These are phyloP conservation scores for Hypericum perforatum DNA, from an alignment of 345 rosid genomes.

Conservation along the genomic window DNA sequence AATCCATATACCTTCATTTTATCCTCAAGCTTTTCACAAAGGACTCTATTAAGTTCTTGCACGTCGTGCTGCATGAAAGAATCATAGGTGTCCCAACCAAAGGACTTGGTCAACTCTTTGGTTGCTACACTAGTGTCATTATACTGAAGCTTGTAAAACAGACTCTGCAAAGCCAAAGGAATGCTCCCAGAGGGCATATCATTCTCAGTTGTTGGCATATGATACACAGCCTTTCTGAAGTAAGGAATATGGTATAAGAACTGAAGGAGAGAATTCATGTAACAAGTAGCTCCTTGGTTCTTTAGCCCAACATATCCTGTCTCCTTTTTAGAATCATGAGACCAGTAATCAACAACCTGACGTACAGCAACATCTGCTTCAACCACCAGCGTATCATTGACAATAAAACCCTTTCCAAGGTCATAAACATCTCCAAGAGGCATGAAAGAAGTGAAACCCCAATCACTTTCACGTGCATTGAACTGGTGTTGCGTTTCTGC, in stretches of 20 bases:
- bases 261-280: constrained; percentile 94
- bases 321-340: constrained; percentile 89
- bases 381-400: constrained; percentile 63
- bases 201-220: constrained; percentile 95
- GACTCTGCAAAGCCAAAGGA: constrained; percentile 93
- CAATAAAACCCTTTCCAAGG: constrained; percentile 68
- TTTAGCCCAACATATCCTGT: constrained; percentile 96
- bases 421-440: constrained; percentile 88
- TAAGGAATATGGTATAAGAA: constrained; percentile 89
- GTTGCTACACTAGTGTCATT: constrained; percentile 93
- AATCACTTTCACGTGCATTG: constrained; percentile 85
- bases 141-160: constrained; percentile 93
- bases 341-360: constrained; percentile 69
- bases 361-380: constrained; percentile 93
- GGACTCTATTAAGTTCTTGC: constrained; percentile 90
- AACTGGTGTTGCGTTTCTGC: constrained; percentile 92
- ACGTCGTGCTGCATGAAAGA: constrained; percentile 99
- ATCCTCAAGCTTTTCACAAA: constrained; percentile 90
- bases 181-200: constrained; percentile 90
- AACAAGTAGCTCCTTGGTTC: constrained; percentile 99
- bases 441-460: constrained; percentile 95
- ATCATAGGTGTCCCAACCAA: constrained; percentile 97
- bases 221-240: constrained; percentile 98
- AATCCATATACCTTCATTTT: constrained; percentile 71
- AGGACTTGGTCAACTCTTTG: constrained; percentile 85